A percentile compares a stretch with the other conserved stretches of the same genome.
Evolutionary conservation across 2,329 filamentous ascomycete species (phyloP).

Genomic region (Trichophyton benhamiae): DNA sequence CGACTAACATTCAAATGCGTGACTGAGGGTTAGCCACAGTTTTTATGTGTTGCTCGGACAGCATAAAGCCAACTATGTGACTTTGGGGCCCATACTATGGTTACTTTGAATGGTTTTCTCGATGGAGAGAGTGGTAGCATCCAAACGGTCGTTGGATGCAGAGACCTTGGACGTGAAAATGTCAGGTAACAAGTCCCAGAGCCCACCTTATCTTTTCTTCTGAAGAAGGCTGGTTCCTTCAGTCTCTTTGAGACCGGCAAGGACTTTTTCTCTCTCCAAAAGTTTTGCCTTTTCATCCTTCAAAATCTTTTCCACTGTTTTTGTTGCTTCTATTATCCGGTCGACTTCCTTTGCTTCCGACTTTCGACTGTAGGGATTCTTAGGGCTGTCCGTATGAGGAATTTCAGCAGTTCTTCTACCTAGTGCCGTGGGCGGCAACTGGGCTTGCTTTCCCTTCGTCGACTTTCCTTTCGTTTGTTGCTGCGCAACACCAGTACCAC

Average conservation of each 20-base stretch:
- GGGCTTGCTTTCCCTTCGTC: conserved; percentile 45
- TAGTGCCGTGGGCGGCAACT: conserved; percentile 35
- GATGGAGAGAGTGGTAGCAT: background rate
- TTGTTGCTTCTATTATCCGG: conserved; percentile 50
- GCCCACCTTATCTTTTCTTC: conserved; percentile 28
- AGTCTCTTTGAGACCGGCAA: conserved; percentile 40
- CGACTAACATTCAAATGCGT: no score
- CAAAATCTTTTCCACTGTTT: conserved; percentile 48
- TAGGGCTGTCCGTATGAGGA: conserved; percentile 53
- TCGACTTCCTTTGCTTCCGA: conserved; percentile 56
- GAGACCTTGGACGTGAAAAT: background rate
- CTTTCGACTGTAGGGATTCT: conserved; percentile 60
- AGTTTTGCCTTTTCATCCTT: conserved; percentile 53
- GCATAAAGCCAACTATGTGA: background rate
- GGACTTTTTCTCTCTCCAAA: conserved; percentile 47
- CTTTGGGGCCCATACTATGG: background rate
- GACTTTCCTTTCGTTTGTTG: conserved; percentile 38
- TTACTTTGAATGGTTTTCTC: background rate
- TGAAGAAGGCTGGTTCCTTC: conserved; percentile 30
- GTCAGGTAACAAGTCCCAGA: background rate
- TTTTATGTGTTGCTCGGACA: background rate
- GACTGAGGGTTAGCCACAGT: background rate
- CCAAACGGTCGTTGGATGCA: background rate
- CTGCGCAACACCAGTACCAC: conserved; percentile 42
- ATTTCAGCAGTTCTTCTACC: conserved; percentile 63